A percentile compares a stretch with the other conserved stretches of the same genome.
These are phyloP conservation scores for Fistulinella prunicolor DNA, from an alignment of 768 basidiomycete genomes.

Conservation along the genomic window DNA sequence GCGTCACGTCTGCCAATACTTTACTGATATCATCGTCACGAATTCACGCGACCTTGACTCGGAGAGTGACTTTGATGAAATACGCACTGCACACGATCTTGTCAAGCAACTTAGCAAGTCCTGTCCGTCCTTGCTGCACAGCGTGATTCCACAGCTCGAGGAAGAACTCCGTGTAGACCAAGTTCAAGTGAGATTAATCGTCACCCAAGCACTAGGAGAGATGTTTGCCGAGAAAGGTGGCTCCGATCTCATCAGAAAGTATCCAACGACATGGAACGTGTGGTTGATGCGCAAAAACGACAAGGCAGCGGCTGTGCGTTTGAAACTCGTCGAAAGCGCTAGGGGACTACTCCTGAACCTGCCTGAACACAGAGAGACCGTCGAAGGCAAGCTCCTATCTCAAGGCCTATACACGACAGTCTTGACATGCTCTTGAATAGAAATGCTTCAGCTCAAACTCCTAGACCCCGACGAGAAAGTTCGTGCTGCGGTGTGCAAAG, in stretches of 20 bases:
- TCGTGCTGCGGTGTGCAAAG: slow-evolving; percentile 76
- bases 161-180: slow-evolving; percentile 84
- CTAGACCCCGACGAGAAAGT: slow-evolving; percentile 91
- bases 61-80: slow-evolving; percentile 59
- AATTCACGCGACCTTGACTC: slow-evolving; percentile 52
- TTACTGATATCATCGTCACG: slow-evolving; percentile 81
- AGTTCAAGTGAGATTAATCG: slow-evolving; percentile 65
- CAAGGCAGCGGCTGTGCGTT: slow-evolving; percentile 62
- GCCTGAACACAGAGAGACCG: slow-evolving; percentile 59
- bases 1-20: slow-evolving; percentile 87
- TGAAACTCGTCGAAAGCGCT: slow-evolving; percentile 74
- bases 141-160: slow-evolving; percentile 91
- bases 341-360: slow-evolving; percentile 59
- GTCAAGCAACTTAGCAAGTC: slow-evolving; percentile 78
- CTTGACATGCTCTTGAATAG: slow-evolving; percentile 34
- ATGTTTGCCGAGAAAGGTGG: slow-evolving; percentile 85
- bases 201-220: slow-evolving; percentile 83
- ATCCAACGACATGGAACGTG: slow-evolving; percentile 78
- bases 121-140: slow-evolving; percentile 79
- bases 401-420: not conserved
- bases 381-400: slow-evolving; percentile 62
- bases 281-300: slow-evolving; percentile 84
- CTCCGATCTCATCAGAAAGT: slow-evolving; percentile 71
- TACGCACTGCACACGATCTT: slow-evolving; percentile 77
- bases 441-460: slow-evolving; percentile 60